Evolutionary conservation across 108 stramenopile species (phyloP).

Genomic region (Fragilaria crotonensis): DNA sequence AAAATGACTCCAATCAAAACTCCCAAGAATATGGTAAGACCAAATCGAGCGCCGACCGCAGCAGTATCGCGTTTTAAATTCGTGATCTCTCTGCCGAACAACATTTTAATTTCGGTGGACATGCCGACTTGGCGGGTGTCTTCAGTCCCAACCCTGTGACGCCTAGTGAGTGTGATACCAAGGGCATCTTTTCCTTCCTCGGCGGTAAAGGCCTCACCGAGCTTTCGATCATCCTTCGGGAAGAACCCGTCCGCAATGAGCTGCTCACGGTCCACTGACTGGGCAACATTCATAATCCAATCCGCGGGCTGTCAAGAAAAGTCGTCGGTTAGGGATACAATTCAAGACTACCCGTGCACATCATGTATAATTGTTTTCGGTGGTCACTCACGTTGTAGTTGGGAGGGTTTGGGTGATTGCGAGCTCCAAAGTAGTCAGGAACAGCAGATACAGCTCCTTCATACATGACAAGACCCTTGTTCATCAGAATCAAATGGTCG

Average conservation of each 20-base stretch:
- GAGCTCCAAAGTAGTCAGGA: conserved; percentile 36
- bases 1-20: conserved; percentile 69
- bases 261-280: conserved; percentile 33
- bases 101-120: conserved; percentile 31
- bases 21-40: conserved; percentile 46
- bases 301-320: conserved; percentile 67
- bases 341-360: too few species aligned
- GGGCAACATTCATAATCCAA: conserved; percentile 69
- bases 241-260: conserved; percentile 44
- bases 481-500: conserved; percentile 67
- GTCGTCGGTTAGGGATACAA: too few species aligned
- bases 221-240: conserved; percentile 26
- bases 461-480: conserved; percentile 70
- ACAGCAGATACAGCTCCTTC: conserved; percentile 44
- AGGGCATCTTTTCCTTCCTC: conserved; percentile 30
- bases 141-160: neutral
- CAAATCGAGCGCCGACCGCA: conserved; percentile 49
- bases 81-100: conserved; percentile 50
- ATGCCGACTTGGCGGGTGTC: conserved; percentile 29
- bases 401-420: conserved; percentile 50
- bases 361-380: too few species aligned
- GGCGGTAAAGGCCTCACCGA: conserved; percentile 26
- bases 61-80: conserved; percentile 43
- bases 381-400: conserved; percentile 39
- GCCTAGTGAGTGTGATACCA: conserved; percentile 18